These are phyloP conservation scores for Achaetomiella virescens DNA, from an alignment of 495 filamentous ascomycete genomes.

Conservation along the genomic window DNA sequence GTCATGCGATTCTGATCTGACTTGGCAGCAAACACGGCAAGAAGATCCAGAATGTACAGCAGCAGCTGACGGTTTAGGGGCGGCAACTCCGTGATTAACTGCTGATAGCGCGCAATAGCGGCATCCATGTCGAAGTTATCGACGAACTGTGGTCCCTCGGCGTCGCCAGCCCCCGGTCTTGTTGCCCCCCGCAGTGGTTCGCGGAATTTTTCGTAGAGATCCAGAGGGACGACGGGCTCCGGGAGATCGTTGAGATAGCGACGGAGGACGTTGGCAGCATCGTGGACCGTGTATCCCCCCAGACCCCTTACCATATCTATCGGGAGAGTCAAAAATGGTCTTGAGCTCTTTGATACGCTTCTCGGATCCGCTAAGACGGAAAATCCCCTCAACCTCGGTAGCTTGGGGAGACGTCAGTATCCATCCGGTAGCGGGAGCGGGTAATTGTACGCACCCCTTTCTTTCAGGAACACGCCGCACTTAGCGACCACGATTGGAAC, in stretches of 20 bases:
- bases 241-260: slow-evolving; percentile 92
- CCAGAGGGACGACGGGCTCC: slow-evolving; percentile 91
- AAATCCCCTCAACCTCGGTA: slow-evolving; percentile 94
- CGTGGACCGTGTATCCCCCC: slow-evolving; percentile 97
- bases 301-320: slow-evolving; percentile 92
- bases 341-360: slow-evolving; percentile 97
- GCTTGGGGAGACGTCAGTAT: slow-evolving; percentile 47
- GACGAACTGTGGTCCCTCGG: slow-evolving; percentile 48
- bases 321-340: slow-evolving; percentile 85
- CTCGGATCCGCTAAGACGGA: slow-evolving; percentile 91
- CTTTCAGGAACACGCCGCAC: slow-evolving; percentile 95
- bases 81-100: slow-evolving; percentile 85
- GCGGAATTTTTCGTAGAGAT: slow-evolving; percentile 87
- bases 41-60: slow-evolving; percentile 93
- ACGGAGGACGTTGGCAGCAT: slow-evolving; percentile 93
- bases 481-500: slow-evolving; percentile 98
- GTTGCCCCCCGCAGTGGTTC: slow-evolving; percentile 76
- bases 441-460: slow-evolving; percentile 68
- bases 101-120: slow-evolving; percentile 79
- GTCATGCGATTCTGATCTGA: slow-evolving; percentile 96
- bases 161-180: slow-evolving; percentile 60
- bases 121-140: slow-evolving; percentile 66
- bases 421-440: background rate
- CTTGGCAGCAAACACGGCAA: slow-evolving; percentile 97
- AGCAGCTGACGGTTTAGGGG: slow-evolving; percentile 91